phyloP scores from a whole-genome alignment of 148 eudicot genomes.

The Suaeda aralocaspica region DNA sequence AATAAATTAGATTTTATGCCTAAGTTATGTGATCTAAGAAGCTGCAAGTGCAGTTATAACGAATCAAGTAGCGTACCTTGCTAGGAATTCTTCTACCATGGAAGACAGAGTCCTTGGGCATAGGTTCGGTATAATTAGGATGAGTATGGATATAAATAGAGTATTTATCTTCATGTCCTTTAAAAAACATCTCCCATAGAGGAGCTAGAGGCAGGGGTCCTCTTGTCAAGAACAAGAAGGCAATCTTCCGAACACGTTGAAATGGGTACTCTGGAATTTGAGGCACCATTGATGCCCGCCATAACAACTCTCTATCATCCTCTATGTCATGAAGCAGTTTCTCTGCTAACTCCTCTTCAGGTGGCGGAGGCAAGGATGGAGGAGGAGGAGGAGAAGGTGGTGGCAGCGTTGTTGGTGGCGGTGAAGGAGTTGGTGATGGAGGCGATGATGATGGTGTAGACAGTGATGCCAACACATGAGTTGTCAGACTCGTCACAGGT shows the following conservation, averaged over 20 bases:
- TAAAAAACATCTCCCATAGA: slow-evolving; percentile 39
- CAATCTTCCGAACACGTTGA: slow-evolving; percentile 25
- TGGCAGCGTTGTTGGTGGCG: background rate
- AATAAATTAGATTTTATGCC: too few species aligned
- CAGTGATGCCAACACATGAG: background rate
- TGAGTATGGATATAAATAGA: slow-evolving; percentile 37
- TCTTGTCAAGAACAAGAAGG: slow-evolving; percentile 40
- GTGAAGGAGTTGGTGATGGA: background rate
- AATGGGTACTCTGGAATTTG: slow-evolving; percentile 19
- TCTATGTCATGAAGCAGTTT: slow-evolving; percentile 21
- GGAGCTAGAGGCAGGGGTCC: slow-evolving; percentile 43
- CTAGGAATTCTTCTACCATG: slow-evolving; percentile 31
- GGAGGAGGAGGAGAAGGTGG: background rate
- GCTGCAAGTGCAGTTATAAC: background rate
- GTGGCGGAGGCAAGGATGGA: background rate
- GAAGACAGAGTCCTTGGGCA: slow-evolving; percentile 31
- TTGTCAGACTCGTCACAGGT: too few species aligned
- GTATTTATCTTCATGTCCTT: slow-evolving; percentile 28
- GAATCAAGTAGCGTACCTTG: slow-evolving; percentile 20
- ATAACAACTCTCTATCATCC: slow-evolving; percentile 30
- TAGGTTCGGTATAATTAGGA: slow-evolving; percentile 24
- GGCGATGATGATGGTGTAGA: background rate
- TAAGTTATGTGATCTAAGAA: background rate
- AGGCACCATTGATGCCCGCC: slow-evolving; percentile 28
- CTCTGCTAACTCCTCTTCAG: background rate